Conservation (phyloP, 805 yeast genomes). For the Lachancea sp. region DNA sequence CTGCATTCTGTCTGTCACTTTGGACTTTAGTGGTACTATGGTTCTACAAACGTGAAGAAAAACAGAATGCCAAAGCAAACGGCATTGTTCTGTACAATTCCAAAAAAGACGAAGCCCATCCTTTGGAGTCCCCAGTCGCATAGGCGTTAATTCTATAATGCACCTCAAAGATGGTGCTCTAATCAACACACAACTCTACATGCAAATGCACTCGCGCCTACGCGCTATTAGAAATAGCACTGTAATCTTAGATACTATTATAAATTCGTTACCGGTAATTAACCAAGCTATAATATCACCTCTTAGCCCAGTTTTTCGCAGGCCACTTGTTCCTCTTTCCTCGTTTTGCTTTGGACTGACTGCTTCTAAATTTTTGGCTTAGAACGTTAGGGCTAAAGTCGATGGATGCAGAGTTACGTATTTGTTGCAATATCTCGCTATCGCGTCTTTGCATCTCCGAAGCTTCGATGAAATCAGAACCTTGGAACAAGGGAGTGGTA, state of each 20-base stretch:
- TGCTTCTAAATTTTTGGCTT: neutral
- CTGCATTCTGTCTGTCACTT: slow-evolving; percentile 27
- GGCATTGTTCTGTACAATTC: slow-evolving; percentile 34
- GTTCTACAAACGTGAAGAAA: slow-evolving; percentile 38
- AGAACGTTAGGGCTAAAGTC: neutral
- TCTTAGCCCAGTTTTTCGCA: slow-evolving; percentile 5
- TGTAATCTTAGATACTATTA: too few species aligned
- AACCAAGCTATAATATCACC: neutral
- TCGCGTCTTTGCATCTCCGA: slow-evolving; percentile 14
- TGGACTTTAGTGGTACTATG: slow-evolving; percentile 26
- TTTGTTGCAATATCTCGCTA: slow-evolving; percentile 19
- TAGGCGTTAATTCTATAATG: slow-evolving; percentile 1
- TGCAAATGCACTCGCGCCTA: too few species aligned
- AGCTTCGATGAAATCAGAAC: neutral
- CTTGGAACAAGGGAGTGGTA: slow-evolving; percentile 4
- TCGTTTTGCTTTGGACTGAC: slow-evolving; percentile 4
- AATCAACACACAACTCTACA: too few species aligned
- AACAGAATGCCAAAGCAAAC: slow-evolving; percentile 31
- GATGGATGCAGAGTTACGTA: slow-evolving; percentile 14
- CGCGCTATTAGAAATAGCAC: too few species aligned
- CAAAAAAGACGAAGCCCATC: slow-evolving; percentile 9
- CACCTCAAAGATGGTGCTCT: neutral
- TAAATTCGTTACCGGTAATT: too few species aligned
- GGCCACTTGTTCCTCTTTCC: slow-evolving; percentile 3
- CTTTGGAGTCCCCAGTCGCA: slow-evolving; percentile 6